Conservation (phyloP, 2,329 filamentous ascomycete species). For the Stachybotrys echinatus region DNA sequence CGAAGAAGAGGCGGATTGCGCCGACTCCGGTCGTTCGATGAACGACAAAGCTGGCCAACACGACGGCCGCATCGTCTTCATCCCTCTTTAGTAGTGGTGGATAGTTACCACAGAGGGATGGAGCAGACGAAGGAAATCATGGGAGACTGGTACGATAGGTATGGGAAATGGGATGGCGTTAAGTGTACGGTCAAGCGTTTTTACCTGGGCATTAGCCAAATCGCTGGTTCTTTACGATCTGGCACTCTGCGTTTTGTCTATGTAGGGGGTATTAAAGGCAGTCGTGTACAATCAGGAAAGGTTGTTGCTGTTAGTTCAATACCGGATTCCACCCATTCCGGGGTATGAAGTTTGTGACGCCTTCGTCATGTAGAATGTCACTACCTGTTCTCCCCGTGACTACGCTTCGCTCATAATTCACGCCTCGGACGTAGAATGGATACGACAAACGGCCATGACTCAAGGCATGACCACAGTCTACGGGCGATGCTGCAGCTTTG, state of each 20-base stretch:
- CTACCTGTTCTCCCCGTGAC: slow-evolving; percentile 55
- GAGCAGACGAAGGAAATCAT: background rate
- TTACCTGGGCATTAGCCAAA: background rate
- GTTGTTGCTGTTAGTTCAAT: slow-evolving; percentile 18
- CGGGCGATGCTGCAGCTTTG: too few relatives aligned
- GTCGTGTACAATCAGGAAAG: background rate
- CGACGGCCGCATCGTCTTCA: too few relatives aligned
- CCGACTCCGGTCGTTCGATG: slow-evolving; percentile 41
- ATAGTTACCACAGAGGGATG: background rate
- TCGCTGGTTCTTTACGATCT: background rate
- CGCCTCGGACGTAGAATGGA: slow-evolving; percentile 57
- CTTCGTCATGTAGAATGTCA: slow-evolving; percentile 58
- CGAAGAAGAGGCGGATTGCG: slow-evolving; percentile 67
- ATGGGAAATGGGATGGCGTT: background rate
- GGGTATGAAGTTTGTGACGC: slow-evolving; percentile 48
- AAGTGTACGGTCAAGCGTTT: background rate
- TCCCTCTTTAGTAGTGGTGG: too few relatives aligned
- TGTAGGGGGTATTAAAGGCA: background rate
- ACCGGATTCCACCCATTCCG: slow-evolving; percentile 56
- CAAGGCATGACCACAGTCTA: background rate
- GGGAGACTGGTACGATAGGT: background rate
- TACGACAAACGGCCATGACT: slow-evolving; percentile 32
- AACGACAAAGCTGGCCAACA: background rate
- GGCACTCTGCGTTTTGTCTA: background rate
- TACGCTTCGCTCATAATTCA: slow-evolving; percentile 58